Conservation (phyloP, 192 early-diverging fungal genomes). For the Globomyces pollinis-pini region DNA sequence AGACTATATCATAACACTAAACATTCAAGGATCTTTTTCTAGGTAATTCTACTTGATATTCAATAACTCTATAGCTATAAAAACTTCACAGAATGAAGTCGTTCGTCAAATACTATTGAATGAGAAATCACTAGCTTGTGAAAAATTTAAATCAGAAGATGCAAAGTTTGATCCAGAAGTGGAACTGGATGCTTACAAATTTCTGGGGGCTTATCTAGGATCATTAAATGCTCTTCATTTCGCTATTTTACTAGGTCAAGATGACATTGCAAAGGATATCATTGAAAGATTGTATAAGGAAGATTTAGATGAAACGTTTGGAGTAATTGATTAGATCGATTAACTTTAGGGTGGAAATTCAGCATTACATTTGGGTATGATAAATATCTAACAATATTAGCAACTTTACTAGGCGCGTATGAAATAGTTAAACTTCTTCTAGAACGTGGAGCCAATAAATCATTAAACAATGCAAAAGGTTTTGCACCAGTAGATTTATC, state of each 20-base stretch:
- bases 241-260: conserved; percentile 53
- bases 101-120: neutral
- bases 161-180: conserved; percentile 4
- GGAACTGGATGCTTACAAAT: conserved; percentile 58
- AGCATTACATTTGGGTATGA: conserved; percentile 53
- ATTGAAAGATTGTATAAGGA: conserved; percentile 57
- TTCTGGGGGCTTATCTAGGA: conserved; percentile 62
- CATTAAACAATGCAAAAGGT: conserved; percentile 51
- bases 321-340: conserved; percentile 37
- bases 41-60: neutral
- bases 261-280: conserved; percentile 60
- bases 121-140: neutral
- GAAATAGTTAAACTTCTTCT: conserved; percentile 52
- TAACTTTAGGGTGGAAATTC: conserved; percentile 56
- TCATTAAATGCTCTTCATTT: conserved; percentile 52
- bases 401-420: conserved; percentile 50
- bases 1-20: neutral
- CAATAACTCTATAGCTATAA: too few relatives aligned
- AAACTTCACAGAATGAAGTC: neutral
- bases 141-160: neutral
- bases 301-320: conserved; percentile 58
- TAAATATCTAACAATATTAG: conserved; percentile 20
- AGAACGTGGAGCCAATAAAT: conserved; percentile 54
- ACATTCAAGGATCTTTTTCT: neutral
- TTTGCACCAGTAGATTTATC: conserved; percentile 50